Conservation (phyloP, 345 rosid species). For the Passiflora organensis region DNA sequence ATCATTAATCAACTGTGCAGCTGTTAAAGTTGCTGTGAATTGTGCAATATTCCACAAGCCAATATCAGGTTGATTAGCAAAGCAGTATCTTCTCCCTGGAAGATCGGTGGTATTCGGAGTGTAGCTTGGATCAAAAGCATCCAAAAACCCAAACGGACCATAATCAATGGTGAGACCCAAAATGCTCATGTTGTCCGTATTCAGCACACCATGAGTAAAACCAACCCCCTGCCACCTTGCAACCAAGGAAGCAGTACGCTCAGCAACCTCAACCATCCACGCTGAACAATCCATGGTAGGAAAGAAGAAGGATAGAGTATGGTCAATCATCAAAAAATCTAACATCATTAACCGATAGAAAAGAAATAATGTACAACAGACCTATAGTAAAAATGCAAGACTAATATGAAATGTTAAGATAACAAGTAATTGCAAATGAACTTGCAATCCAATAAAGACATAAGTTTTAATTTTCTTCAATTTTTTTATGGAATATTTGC, state of each 20-base stretch:
- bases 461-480: no score
- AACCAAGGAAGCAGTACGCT: constrained; percentile 75
- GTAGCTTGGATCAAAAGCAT: constrained; percentile 94
- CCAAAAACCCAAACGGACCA: constrained; percentile 97
- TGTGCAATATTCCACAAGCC: constrained; percentile 93
- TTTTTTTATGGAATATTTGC: not conserved
- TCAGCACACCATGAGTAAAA: constrained; percentile 95
- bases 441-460: no score
- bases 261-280: constrained; percentile 89
- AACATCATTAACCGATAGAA: no score
- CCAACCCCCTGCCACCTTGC: constrained; percentile 99
- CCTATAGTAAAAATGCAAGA: no score
- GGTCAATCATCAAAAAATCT: not conserved
- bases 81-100: constrained; percentile 93
- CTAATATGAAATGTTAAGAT: no score
- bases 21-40: constrained; percentile 56
- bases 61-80: constrained; percentile 95
- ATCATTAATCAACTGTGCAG: constrained; percentile 70
- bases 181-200: constrained; percentile 98
- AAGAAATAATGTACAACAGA: no score
- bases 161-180: constrained; percentile 94
- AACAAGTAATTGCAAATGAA: no score
- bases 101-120: constrained; percentile 98
- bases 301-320: constrained; percentile 2
- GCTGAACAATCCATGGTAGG: constrained; percentile 40